phyloP scores from a whole-genome alignment of 1,284 basidiomycete genomes.

The Fomitopsis schrenkii region DNA sequence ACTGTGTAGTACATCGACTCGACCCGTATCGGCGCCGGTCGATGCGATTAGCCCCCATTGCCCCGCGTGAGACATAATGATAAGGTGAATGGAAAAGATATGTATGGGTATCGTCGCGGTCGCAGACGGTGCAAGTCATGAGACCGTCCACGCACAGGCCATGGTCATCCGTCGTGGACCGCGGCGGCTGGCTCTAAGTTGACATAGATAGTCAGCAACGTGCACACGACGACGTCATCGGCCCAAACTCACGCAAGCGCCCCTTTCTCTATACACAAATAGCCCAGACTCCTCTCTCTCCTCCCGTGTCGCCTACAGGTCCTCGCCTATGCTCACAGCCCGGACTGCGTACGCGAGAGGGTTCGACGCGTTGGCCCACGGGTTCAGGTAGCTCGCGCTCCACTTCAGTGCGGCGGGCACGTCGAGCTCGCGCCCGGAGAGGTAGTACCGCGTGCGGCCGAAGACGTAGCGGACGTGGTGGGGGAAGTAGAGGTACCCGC shows the following conservation, averaged over 20 bases:
- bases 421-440: constrained; percentile 28
- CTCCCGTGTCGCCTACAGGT: background rate
- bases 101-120: too few relatives aligned
- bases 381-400: background rate
- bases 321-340: background rate
- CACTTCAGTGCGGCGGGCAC: constrained; percentile 3
- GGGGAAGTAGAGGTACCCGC: constrained; percentile 33
- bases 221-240: too few relatives aligned
- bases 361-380: background rate
- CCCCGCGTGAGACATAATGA: too few relatives aligned
- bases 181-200: too few relatives aligned
- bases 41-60: background rate
- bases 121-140: too few relatives aligned
- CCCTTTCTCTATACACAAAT: background rate
- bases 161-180: too few relatives aligned
- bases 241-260: background rate
- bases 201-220: too few relatives aligned
- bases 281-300: background rate
- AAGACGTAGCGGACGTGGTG: constrained; percentile 27
- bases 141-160: too few relatives aligned
- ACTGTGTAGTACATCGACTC: background rate
- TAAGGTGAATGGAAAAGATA: too few relatives aligned
- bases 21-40: background rate
- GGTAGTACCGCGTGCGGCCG: constrained; percentile 33
- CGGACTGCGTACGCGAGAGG: background rate